A percentile compares a stretch with the other conserved stretches of the same genome.
Evolutionary conservation across 139 green algal genomes (phyloP).

Genomic region (Tetradesmus lagerheimii): DNA sequence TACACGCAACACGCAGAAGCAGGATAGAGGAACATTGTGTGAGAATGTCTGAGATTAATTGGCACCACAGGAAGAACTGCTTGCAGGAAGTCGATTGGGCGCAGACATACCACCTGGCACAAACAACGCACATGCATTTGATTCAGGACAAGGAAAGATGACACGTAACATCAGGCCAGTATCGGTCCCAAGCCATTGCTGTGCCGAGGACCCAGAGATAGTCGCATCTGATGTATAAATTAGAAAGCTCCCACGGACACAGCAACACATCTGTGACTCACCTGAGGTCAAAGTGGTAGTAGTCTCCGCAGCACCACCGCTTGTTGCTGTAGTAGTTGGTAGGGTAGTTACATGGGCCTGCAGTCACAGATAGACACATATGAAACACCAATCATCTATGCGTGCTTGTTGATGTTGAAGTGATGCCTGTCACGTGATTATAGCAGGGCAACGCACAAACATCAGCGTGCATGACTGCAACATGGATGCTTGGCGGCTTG

Average conservation of each 20-base stretch:
- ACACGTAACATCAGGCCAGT: too few species aligned
- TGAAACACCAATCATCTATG: too few species aligned
- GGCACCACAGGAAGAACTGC: not conserved
- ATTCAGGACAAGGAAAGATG: too few species aligned
- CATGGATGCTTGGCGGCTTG: not conserved
- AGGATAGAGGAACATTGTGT: too few species aligned
- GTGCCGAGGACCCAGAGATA: not conserved
- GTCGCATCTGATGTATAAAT: not conserved
- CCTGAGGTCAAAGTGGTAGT: slow-evolving; percentile 35
- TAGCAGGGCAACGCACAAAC: not conserved
- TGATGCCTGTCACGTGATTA: not conserved
- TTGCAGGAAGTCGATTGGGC: not conserved
- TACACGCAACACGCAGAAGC: not conserved
- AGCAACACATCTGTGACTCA: not conserved
- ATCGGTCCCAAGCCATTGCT: too few species aligned
- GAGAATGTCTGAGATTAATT: not conserved
- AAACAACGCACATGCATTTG: too few species aligned
- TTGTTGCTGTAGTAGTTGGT: slow-evolving; percentile 56
- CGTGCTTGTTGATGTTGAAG: too few species aligned
- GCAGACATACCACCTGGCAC: too few species aligned
- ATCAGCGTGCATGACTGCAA: not conserved
- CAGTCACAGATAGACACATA: not conserved
- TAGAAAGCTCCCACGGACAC: not conserved
- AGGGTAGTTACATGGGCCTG: slow-evolving; percentile 58
- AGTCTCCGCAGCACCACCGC: slow-evolving; percentile 36